Percentiles rank a stretch among this genome's conserved stretches.
Conservation (phyloP, 192 early-diverging fungal genomes). For the Mortierella antarctica region DNA sequence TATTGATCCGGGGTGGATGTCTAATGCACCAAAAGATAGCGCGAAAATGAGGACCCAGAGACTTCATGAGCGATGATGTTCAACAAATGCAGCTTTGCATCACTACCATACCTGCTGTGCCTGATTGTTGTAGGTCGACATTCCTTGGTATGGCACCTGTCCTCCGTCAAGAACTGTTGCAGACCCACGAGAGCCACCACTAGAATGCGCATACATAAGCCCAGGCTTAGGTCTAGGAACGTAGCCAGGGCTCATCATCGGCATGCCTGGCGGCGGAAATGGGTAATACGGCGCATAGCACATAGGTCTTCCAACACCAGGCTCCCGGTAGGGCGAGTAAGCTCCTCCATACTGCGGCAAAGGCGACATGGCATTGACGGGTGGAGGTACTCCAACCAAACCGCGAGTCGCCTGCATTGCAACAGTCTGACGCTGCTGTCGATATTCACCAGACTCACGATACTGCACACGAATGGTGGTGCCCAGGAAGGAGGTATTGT, state of each 20-base stretch:
- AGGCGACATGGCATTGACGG: background rate
- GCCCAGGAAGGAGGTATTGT: constrained; percentile 34
- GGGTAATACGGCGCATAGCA: constrained; percentile 22
- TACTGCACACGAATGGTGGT: constrained; percentile 46
- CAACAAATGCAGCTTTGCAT: too few species aligned
- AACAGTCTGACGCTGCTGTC: constrained; percentile 27
- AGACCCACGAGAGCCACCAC: background rate
- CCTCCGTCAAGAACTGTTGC: background rate
- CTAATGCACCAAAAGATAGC: background rate
- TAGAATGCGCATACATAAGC: constrained; percentile 6
- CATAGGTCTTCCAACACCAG: constrained; percentile 8
- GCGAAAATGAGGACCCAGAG: background rate
- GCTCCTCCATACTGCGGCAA: background rate
- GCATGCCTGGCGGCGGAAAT: constrained; percentile 17
- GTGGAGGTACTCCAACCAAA: background rate
- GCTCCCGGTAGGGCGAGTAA: constrained; percentile 8
- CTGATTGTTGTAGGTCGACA: constrained; percentile 1
- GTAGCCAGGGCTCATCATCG: constrained; percentile 3
- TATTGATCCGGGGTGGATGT: background rate
- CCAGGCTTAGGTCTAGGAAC: background rate
- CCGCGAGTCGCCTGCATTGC: constrained; percentile 20
- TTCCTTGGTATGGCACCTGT: constrained; percentile 4
- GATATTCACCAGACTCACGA: constrained; percentile 42
- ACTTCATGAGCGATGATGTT: too few species aligned
- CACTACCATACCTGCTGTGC: background rate